Conservation (phyloP, 169 alveolate species). For the Perkinsus olseni region DNA sequence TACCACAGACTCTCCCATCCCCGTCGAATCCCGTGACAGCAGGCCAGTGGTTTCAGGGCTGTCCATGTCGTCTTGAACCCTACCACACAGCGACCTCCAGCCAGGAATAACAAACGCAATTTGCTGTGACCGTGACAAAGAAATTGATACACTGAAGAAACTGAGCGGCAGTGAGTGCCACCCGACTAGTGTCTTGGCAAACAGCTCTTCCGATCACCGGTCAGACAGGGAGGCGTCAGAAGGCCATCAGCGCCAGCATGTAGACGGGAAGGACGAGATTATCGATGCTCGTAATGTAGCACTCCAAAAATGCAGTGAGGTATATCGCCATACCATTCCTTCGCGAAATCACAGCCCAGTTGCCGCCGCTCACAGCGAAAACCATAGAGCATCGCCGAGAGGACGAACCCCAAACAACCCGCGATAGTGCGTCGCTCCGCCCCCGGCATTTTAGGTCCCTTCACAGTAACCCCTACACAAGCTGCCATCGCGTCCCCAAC, state of each 20-base stretch:
- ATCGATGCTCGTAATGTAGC: neutral
- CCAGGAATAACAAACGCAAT: neutral
- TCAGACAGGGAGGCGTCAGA: too few relatives aligned
- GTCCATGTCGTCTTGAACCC: too few relatives aligned
- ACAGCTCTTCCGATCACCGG: too few relatives aligned
- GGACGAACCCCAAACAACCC: neutral
- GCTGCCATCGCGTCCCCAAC: neutral
- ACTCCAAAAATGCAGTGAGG: neutral
- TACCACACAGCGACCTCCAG: too few relatives aligned
- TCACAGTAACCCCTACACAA: neutral
- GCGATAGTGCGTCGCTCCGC: constrained; percentile 1
- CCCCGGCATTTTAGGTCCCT: neutral
- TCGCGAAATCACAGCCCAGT: neutral
- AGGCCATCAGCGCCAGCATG: neutral
- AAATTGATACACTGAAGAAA: neutral
- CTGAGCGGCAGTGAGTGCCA: neutral
- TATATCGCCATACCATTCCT: neutral
- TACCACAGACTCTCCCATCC: neutral
- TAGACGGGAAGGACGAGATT: neutral
- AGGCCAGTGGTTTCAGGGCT: neutral
- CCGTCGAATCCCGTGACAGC: neutral
- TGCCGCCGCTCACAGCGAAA: neutral
- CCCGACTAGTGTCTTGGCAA: neutral
- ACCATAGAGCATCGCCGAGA: neutral
- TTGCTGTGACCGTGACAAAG: neutral